Evolutionary conservation across 805 yeast genomes (phyloP).

Genomic region (Scheffersomyces spartinae): DNA sequence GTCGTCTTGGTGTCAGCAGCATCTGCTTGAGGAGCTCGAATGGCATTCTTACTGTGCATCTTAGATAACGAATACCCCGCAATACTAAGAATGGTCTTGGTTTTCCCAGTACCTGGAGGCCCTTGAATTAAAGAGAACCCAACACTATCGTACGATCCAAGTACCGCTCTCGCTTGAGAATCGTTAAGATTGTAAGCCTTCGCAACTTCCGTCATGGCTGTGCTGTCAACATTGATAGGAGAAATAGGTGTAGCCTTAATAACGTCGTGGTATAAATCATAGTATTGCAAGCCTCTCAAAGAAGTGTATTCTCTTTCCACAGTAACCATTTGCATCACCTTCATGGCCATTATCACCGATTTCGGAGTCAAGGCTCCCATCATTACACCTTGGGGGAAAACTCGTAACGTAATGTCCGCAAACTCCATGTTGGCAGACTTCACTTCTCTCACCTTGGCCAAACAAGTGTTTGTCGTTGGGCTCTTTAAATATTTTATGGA

Average conservation of each 20-base stretch:
- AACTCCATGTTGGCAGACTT: constrained; percentile 54
- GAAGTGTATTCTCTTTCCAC: constrained; percentile 89
- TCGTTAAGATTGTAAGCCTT: constrained; percentile 52
- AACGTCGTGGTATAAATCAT: constrained; percentile 62
- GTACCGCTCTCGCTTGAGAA: constrained; percentile 87
- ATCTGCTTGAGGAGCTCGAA: constrained; percentile 11
- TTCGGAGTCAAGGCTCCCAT: constrained; percentile 50
- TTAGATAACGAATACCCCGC: constrained; percentile 61
- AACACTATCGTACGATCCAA: constrained; percentile 49
- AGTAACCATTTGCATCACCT: constrained; percentile 79
- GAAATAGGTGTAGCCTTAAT: constrained; percentile 51
- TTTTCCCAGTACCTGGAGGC: constrained; percentile 99
- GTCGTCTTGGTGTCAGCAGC: constrained; percentile 19
- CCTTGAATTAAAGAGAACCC: constrained; percentile 95
- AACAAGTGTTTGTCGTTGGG: constrained; percentile 38
- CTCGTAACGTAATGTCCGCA: constrained; percentile 66
- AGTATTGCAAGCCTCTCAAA: constrained; percentile 68
- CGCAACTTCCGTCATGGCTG: constrained; percentile 28
- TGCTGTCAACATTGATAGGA: constrained; percentile 22
- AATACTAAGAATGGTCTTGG: constrained; percentile 89
- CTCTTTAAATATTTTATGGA: constrained; percentile 14
- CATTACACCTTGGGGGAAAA: constrained; percentile 43
- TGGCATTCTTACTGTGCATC: constrained; percentile 7
- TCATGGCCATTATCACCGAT: constrained; percentile 52
- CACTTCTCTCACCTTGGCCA: constrained; percentile 71